Evolutionary conservation across 2,329 filamentous ascomycete genomes (phyloP).

Genomic region (Trichophaea hybrida): DNA sequence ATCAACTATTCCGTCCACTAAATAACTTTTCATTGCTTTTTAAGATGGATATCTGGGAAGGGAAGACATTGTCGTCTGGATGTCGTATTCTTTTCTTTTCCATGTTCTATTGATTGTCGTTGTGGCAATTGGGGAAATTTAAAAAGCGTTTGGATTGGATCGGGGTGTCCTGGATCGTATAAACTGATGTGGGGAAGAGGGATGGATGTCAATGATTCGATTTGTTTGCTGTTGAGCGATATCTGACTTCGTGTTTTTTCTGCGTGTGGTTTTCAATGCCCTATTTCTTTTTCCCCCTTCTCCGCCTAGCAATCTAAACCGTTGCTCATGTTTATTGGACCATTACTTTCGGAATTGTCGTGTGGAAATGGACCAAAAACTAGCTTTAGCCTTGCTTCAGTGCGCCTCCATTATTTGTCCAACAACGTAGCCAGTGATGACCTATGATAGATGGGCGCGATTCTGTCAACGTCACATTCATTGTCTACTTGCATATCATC

Average conservation of each 20-base stretch:
- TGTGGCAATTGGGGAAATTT: neutral
- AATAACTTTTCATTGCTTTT: neutral
- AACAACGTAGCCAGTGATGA: too few relatives aligned
- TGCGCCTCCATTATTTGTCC: too few relatives aligned
- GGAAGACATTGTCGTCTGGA: neutral
- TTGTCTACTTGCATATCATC: too few relatives aligned
- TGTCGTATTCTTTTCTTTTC: constrained; percentile 1
- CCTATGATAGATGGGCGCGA: too few relatives aligned
- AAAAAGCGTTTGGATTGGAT: constrained; percentile 2
- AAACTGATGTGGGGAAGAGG: neutral
- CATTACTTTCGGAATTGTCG: too few relatives aligned
- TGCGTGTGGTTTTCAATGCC: neutral
- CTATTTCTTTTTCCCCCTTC: neutral
- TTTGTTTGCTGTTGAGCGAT: neutral
- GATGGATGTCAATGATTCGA: neutral
- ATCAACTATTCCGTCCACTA: neutral
- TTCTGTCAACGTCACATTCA: too few relatives aligned
- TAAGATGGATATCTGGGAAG: neutral
- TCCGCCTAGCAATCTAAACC: neutral
- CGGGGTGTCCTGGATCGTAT: neutral
- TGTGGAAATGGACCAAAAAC: too few relatives aligned
- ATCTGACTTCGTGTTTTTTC: neutral
- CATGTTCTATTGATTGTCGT: neutral
- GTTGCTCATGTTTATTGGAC: neutral
- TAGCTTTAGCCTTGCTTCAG: too few relatives aligned